Base-by-base conservation (phyloP, 495 filamentous ascomycete genomes). In the Monascus purpureus region DNA sequence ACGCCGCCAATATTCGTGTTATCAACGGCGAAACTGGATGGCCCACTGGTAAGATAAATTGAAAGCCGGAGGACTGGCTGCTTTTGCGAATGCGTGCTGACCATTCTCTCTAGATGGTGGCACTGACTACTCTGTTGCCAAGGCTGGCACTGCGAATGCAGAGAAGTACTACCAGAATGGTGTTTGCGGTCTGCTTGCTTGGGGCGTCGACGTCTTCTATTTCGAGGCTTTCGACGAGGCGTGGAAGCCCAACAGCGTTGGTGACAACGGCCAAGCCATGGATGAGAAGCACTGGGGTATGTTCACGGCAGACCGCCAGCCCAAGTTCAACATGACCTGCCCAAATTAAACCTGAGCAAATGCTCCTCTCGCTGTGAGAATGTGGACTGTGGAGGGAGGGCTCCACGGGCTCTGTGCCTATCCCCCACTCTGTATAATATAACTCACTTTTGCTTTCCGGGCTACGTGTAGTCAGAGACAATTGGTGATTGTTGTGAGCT, bases 181-280 rank as follows among this genome's bases (percentile, higher is more conserved):
- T 45, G 68, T 88, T 40, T 88, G 82, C 50, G 69, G 68, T 31
- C 71, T 81, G 52, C 57, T 82, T 18, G 69, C 61, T 40, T 82
- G 76, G 76, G 75, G 76, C 37, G 59, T 80, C 27, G 79, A 83
- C 48, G 72, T 80, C 37, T 88, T 86, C 63, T 80, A 74, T 53
- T 87, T 87, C 43, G 81, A 86, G 67, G 81, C 82, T 28, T 85
- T 81, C 48, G 77, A 82, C 43, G 79, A 83, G 72, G 57, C 71
- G 36, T 84, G 77, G 73, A 88, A 88, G 75, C 79, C 79, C 35
- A 48, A 61, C 16, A 72, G 68, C 48, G 59, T 68, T 40, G 79
- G 78, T 39, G 72, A 82, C 47, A 73, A 77, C 50, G 81, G 81
- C 34, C 43, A 63, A 47, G 40, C 58, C n/a, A 66, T 59, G 42